Evolutionary conservation across 129 eudicot species (phyloP).

Genomic region (Dittrichia graveolens): DNA sequence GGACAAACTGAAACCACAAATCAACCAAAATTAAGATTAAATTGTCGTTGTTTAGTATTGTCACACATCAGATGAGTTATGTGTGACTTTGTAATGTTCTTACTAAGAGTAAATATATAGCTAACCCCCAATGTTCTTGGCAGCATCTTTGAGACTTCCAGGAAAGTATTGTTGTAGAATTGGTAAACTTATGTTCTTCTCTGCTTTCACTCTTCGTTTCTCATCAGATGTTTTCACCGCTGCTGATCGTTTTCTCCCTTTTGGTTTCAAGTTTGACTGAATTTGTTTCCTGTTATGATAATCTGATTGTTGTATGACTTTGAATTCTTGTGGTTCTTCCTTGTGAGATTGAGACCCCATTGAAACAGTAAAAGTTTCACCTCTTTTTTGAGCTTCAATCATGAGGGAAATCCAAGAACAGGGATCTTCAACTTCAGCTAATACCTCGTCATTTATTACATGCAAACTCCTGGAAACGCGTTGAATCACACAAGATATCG

Average conservation of each 20-base stretch:
- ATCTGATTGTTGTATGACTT: constrained; percentile 44
- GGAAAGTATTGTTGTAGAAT: constrained; percentile 67
- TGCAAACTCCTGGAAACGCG: constrained; percentile 42
- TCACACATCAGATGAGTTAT: too few relatives aligned
- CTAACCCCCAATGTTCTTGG: constrained; percentile 63
- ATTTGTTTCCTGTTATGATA: constrained; percentile 26
- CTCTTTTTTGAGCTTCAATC: constrained; percentile 60
- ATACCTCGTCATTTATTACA: constrained; percentile 41
- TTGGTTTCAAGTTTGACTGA: constrained; percentile 31
- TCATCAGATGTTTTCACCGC: constrained; percentile 40
- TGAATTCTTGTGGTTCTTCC: constrained; percentile 63
- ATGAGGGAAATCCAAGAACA: constrained; percentile 53
- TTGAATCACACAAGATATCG: constrained; percentile 43
- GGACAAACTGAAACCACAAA: constrained; percentile 51
- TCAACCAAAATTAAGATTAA: background rate
- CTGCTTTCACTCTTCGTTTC: constrained; percentile 45
- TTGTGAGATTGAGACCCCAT: constrained; percentile 47
- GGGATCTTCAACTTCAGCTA: constrained; percentile 34
- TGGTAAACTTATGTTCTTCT: constrained; percentile 56
- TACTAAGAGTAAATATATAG: too few relatives aligned
- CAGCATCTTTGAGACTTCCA: constrained; percentile 76
- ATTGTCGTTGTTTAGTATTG: too few relatives aligned
- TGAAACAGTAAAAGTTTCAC: constrained; percentile 54
- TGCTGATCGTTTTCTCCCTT: constrained; percentile 34
- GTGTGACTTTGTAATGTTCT: too few relatives aligned